phyloP scores from a whole-genome alignment of 2,329 filamentous ascomycete genomes.

The Stagonosporopsis vannaccii region DNA sequence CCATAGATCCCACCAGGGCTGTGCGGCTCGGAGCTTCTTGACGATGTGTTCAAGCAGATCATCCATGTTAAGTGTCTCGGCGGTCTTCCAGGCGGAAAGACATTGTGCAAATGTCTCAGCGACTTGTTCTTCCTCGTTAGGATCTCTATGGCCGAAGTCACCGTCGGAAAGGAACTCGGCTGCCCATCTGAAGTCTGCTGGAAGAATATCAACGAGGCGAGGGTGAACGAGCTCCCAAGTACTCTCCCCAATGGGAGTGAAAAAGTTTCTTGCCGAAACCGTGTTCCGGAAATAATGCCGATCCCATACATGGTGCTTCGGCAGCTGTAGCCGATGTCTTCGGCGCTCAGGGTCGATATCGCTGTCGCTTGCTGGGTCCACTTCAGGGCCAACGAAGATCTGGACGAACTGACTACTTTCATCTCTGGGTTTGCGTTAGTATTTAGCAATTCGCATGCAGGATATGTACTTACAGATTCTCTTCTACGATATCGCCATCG shows the following conservation, averaged over 20 bases:
- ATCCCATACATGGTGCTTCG: constrained; percentile 20
- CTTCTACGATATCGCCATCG: constrained; percentile 25
- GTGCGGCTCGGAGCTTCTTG: constrained; percentile 25
- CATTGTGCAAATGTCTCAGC: constrained; percentile 27
- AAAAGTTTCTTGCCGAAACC: constrained; percentile 14
- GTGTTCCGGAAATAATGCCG: constrained; percentile 26
- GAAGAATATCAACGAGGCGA: constrained; percentile 20
- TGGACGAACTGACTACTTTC: constrained; percentile 31
- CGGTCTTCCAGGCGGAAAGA: constrained; percentile 32
- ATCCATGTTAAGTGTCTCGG: constrained; percentile 28
- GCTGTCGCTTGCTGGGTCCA: background rate
- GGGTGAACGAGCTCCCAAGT: constrained; percentile 30
- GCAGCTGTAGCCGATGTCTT: constrained; percentile 11
- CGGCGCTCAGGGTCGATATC: constrained; percentile 23
- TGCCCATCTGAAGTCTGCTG: constrained; percentile 31
- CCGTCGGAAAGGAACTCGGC: constrained; percentile 36
- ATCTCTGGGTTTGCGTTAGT: constrained; percentile 9
- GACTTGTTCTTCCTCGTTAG: constrained; percentile 23
- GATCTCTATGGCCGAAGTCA: constrained; percentile 27
- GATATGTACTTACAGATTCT: constrained; percentile 25
- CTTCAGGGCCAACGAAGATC: constrained; percentile 17
- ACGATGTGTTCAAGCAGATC: constrained; percentile 39
- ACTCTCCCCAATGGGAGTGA: constrained; percentile 21
- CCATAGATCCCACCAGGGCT: constrained; percentile 10
- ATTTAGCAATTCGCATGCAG: too few relatives aligned